phyloP scores from a whole-genome alignment of 805 yeast genomes.

The Sugiyamaella boreocaroliniensis region DNA sequence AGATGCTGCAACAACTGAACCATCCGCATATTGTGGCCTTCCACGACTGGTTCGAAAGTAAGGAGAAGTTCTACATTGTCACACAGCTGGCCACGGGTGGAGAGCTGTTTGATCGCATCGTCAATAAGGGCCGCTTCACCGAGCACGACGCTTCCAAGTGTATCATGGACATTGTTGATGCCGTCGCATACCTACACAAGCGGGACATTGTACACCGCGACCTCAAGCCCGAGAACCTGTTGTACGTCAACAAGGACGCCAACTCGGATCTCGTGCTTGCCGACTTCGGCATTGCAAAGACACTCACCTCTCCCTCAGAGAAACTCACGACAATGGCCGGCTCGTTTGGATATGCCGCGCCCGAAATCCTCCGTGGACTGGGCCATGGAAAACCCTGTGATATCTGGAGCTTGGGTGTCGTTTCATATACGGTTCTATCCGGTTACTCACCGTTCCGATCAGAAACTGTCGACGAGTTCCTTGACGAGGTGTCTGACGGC shows the following conservation, averaged over 20 bases:
- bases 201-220: slow-evolving; percentile 86
- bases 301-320: slow-evolving; percentile 53
- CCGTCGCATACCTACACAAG: slow-evolving; percentile 70
- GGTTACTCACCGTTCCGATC: slow-evolving; percentile 91
- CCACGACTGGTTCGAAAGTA: slow-evolving; percentile 88
- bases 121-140: slow-evolving; percentile 74
- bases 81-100: slow-evolving; percentile 96
- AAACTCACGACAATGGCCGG: slow-evolving; percentile 73
- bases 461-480: slow-evolving; percentile 72
- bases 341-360: slow-evolving; percentile 94
- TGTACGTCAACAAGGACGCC: slow-evolving; percentile 56
- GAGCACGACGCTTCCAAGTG: slow-evolving; percentile 81
- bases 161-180: slow-evolving; percentile 66
- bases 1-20: slow-evolving; percentile 55
- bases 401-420: slow-evolving; percentile 92
- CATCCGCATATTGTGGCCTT: slow-evolving; percentile 89
- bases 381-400: slow-evolving; percentile 97
- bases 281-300: slow-evolving; percentile 93
- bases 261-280: slow-evolving; percentile 78
- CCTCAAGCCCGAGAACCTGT: slow-evolving; percentile 86
- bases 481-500: slow-evolving; percentile 68
- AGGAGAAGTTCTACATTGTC: slow-evolving; percentile 86
- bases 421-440: slow-evolving; percentile 79
- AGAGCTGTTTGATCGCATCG: slow-evolving; percentile 83
- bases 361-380: slow-evolving; percentile 71